phyloP scores from a whole-genome alignment of 129 eudicot species.

The Cynara cardunculus region DNA sequence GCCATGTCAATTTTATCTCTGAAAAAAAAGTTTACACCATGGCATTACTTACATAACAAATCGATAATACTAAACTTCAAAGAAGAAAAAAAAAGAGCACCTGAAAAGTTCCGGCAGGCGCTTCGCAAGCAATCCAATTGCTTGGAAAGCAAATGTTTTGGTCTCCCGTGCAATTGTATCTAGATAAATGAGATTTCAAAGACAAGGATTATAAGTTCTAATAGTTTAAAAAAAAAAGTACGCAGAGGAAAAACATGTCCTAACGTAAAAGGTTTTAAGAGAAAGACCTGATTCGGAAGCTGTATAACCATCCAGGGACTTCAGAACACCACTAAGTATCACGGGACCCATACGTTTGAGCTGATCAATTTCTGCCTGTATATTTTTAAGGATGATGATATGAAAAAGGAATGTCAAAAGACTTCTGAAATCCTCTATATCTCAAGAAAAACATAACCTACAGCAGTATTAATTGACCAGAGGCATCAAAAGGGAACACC shows the following conservation, averaged over 20 bases:
- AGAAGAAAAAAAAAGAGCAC: conserved; percentile 28
- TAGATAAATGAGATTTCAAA: conserved; percentile 29
- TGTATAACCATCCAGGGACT: conserved; percentile 71
- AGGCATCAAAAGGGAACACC: not conserved
- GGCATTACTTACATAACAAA: conserved; percentile 4
- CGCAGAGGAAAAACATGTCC: not conserved
- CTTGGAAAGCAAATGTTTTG: conserved; percentile 83
- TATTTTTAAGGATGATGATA: not conserved
- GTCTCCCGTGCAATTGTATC: conserved; percentile 78
- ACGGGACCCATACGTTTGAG: conserved; percentile 96
- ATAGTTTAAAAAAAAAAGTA: conserved; percentile 7
- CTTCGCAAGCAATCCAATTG: conserved; percentile 86
- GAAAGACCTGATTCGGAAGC: conserved; percentile 69
- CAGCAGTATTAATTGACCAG: conserved; percentile 3
- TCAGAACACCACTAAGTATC: conserved; percentile 73
- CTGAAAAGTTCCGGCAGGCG: conserved; percentile 97
- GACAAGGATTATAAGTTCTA: conserved; percentile 1
- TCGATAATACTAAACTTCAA: not conserved
- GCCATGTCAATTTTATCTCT: conserved; percentile 94
- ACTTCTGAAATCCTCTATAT: not conserved
- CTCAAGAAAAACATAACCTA: conserved; percentile 11
- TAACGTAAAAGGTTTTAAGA: conserved; percentile 9
- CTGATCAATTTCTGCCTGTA: conserved; percentile 82
- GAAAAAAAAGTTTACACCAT: conserved; percentile 16
- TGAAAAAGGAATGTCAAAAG: not conserved